phyloP scores from a whole-genome alignment of 1,139 yeast genomes.

The Yamadazyma taylorii region DNA sequence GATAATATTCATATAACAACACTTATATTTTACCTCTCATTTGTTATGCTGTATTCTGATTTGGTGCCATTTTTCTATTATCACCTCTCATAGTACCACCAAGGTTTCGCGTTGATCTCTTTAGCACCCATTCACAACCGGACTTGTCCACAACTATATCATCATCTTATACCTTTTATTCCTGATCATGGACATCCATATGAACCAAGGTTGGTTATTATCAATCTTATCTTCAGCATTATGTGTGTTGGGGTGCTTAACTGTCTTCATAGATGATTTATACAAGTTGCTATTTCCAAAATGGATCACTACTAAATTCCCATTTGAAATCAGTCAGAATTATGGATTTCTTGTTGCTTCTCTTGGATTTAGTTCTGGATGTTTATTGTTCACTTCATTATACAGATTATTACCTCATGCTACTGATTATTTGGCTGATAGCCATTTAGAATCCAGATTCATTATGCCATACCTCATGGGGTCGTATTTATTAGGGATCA shows the following conservation, averaged over 20 bases:
- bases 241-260: slow-evolving; percentile 58
- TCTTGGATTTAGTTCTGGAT: slow-evolving; percentile 74
- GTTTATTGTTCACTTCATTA: slow-evolving; percentile 72
- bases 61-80: too few relatives aligned
- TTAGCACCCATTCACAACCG: too few relatives aligned
- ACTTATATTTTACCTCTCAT: too few relatives aligned
- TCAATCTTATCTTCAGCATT: slow-evolving; percentile 56
- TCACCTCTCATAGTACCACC: too few relatives aligned
- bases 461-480: slow-evolving; percentile 39
- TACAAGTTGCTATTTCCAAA: slow-evolving; percentile 42
- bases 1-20: too few relatives aligned
- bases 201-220: slow-evolving; percentile 53
- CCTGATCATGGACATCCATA: background rate
- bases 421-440: slow-evolving; percentile 30
- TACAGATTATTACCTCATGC: slow-evolving; percentile 74
- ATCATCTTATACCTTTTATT: background rate
- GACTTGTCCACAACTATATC: too few relatives aligned
- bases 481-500: slow-evolving; percentile 59
- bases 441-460: background rate
- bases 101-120: too few relatives aligned
- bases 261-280: slow-evolving; percentile 52
- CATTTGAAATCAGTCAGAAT: slow-evolving; percentile 60
- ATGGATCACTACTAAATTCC: slow-evolving; percentile 37
- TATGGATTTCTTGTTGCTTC: slow-evolving; percentile 63
- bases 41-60: too few relatives aligned